Evolutionary conservation across 768 basidiomycete species (phyloP).

Genomic region (Phallus indusiatus): DNA sequence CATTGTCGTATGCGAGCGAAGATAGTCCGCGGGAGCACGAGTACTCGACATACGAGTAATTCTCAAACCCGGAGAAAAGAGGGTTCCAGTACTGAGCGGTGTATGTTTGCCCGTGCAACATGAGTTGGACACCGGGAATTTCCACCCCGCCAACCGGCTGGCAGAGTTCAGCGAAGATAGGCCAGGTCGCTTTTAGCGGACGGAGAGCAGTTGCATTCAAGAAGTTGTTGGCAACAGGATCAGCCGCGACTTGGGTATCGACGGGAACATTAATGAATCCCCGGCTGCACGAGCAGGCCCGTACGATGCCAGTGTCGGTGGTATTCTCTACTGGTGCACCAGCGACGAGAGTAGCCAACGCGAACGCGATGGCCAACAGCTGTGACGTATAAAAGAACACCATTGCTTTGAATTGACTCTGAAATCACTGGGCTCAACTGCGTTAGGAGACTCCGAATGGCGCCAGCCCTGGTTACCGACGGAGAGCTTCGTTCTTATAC

Average conservation of each 20-base stretch:
- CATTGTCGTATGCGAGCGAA: slow-evolving; percentile 5
- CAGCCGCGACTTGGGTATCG: slow-evolving; percentile 1
- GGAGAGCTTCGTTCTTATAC: neutral
- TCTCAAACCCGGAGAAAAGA: slow-evolving; percentile 1
- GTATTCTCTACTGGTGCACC: neutral
- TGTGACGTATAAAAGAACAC: neutral
- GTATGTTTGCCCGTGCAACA: slow-evolving; percentile 6
- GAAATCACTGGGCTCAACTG: no score
- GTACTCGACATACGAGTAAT: slow-evolving; percentile 3
- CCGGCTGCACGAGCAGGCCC: slow-evolving; percentile 6
- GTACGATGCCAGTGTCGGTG: neutral
- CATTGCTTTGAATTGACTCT: neutral
- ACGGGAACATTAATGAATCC: slow-evolving; percentile 4
- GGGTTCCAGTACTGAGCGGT: slow-evolving; percentile 6
- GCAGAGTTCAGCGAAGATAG: slow-evolving; percentile 4
- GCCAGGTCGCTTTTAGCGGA: neutral
- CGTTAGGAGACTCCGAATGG: no score
- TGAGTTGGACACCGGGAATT: neutral
- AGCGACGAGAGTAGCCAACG: neutral
- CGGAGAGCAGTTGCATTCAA: slow-evolving; percentile 1
- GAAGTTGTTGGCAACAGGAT: neutral
- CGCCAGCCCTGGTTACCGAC: no score
- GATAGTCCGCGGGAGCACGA: slow-evolving; percentile 1
- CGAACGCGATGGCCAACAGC: neutral
- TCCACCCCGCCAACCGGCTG: neutral